These are phyloP conservation scores for Aspergillus neotritici DNA, from an alignment of 2,329 filamentous ascomycete genomes.

Conservation along the genomic window DNA sequence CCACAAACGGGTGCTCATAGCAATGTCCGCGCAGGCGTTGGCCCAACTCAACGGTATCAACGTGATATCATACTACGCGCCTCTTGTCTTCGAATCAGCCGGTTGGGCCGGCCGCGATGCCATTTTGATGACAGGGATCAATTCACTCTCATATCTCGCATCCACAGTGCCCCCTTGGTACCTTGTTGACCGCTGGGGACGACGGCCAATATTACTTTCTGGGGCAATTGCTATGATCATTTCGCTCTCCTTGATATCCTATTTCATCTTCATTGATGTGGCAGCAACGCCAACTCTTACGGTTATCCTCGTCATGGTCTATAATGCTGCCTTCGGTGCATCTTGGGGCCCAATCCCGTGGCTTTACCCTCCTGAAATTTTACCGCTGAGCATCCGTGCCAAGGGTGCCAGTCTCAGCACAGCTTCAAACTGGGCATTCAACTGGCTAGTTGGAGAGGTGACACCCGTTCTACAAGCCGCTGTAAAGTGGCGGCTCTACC, in stretches of 20 bases:
- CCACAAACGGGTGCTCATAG: slow-evolving; percentile 87
- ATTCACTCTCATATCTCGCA: slow-evolving; percentile 81
- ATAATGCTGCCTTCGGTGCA: slow-evolving; percentile 95
- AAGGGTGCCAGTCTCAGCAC: slow-evolving; percentile 96
- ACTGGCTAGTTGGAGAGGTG: slow-evolving; percentile 93
- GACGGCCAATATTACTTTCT: slow-evolving; percentile 80
- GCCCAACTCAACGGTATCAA: slow-evolving; percentile 99
- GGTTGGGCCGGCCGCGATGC: slow-evolving; percentile 91
- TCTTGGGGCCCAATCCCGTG: slow-evolving; percentile 98
- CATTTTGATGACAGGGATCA: slow-evolving; percentile 95
- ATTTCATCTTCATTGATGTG: slow-evolving; percentile 88
- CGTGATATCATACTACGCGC: slow-evolving; percentile 98
- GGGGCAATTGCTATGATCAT: slow-evolving; percentile 86
- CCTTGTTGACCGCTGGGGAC: slow-evolving; percentile 85
- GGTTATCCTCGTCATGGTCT: slow-evolving; percentile 94
- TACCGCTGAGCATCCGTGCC: slow-evolving; percentile 90
- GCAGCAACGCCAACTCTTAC: slow-evolving; percentile 71
- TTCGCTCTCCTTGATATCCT: slow-evolving; percentile 82
- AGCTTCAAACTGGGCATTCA: slow-evolving; percentile 96
- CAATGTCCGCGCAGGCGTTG: slow-evolving; percentile 94
- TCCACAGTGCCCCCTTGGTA: slow-evolving; percentile 97
- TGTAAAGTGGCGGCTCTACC: slow-evolving; percentile 90
- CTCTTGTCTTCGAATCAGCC: slow-evolving; percentile 90
- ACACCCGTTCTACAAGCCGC: slow-evolving; percentile 87
- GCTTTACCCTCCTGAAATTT: slow-evolving; percentile 97